Percentiles rank a stretch among this genome's conserved stretches.
Conservation (phyloP, 1,139 yeast species). For the Candida tropicalis region DNA sequence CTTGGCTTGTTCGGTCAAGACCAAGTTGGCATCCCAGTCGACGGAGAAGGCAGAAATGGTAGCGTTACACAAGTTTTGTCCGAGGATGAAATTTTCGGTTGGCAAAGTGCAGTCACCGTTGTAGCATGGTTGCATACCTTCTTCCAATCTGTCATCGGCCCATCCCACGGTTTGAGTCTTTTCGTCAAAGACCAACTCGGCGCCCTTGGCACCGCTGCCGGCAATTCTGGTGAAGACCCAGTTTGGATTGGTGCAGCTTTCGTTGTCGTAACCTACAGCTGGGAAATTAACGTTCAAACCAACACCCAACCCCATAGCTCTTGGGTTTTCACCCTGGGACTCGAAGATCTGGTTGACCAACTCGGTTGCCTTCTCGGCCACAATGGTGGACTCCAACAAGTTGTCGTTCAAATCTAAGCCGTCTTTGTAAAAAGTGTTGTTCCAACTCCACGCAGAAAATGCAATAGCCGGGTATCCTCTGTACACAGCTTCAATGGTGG, state of each 20-base stretch:
- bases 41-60: constrained; percentile 42
- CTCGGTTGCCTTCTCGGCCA: constrained; percentile 33
- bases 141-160: constrained; percentile 17
- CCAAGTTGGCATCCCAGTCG: constrained; percentile 43
- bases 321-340: constrained; percentile 31
- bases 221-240: constrained; percentile 41
- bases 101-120: constrained; percentile 42
- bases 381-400: constrained; percentile 38
- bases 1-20: constrained; percentile 29
- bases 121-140: constrained; percentile 28
- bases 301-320: constrained; percentile 42
- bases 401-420: constrained; percentile 33
- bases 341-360: constrained; percentile 36
- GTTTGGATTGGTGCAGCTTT: constrained; percentile 35
- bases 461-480: constrained; percentile 48
- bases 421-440: constrained; percentile 47
- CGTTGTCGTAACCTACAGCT: constrained; percentile 37
- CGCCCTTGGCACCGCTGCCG: constrained; percentile 33
- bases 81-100: constrained; percentile 32
- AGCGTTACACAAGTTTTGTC: constrained; percentile 29
- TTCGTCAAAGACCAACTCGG: constrained; percentile 35
- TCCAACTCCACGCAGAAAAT: constrained; percentile 45
- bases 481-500: constrained; percentile 45
- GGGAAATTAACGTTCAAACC: constrained; percentile 49
- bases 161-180: constrained; percentile 27